Base-by-base conservation (phyloP, 176 grass and related monocot species). In the Guadua angustifolia region DNA sequence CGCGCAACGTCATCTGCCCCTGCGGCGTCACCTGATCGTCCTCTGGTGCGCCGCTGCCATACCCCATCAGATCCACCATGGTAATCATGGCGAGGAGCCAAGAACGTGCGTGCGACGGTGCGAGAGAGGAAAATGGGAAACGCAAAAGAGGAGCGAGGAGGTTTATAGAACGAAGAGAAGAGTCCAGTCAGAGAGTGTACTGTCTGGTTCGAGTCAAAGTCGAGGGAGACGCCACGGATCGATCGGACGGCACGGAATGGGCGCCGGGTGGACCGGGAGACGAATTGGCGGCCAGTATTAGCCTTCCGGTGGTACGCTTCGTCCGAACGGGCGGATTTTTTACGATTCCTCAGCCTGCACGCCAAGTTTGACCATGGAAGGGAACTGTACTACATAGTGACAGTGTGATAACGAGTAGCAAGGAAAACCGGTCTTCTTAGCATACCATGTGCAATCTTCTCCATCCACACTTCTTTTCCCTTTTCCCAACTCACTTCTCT, bases 301-400 rank as follows among this genome's bases (percentile, higher is more conserved):
- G 36, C 19, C 45, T 24, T 69, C 18, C 84, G 77, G 73, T 64
- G 58, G 79, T 83, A 79, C 76, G 87, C 25, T 15, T 18, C n/a
- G 57, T 56, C 66, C 52, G 18, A 71, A 73, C 86, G 5, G 29
- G 70, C 42, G 9, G 69, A 35, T 7, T 4, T 58, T 36, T 25
- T 51, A 2, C n/a, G 44, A 67, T 80, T 42, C 21, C 84, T 22
- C 35, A 5, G 58, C 68, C 33, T 86, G 21, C n/a, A 73, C 38
- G 77, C 18, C 33, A 86, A 15, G 76, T 80, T 73, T 79, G 75
- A 79, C 75, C 43, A 14, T n/a, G 62, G 46, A 55, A 47, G 26
- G 3, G 18, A 12, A 6, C 3, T 15, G 12, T 24, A 15, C 24
- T 63, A 24, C 22, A 13, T 5, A 60, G 22, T 17, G 49, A 17